A percentile compares a stretch with the other conserved stretches of the same genome.
These are phyloP conservation scores for Mytilinidion resinicola DNA, from an alignment of 495 filamentous ascomycete genomes.

Conservation along the genomic window DNA sequence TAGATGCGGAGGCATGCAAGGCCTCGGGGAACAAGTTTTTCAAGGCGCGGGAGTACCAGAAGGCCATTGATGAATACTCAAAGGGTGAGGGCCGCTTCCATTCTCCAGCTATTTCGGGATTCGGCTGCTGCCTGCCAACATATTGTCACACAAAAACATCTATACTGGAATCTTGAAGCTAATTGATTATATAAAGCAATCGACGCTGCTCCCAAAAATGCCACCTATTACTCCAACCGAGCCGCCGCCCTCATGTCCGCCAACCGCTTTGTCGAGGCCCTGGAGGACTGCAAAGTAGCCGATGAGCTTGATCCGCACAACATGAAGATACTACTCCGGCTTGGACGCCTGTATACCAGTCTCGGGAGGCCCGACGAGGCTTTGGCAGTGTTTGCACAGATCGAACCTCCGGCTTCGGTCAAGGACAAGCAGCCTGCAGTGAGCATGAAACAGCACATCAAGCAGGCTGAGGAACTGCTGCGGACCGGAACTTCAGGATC, in stretches of 20 bases:
- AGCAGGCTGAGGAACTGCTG: constrained; percentile 71
- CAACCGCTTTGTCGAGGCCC: constrained; percentile 64
- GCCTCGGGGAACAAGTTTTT: constrained; percentile 91
- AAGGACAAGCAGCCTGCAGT: constrained; percentile 75
- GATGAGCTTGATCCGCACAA: constrained; percentile 76
- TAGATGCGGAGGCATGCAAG: constrained; percentile 86
- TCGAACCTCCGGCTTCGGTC: constrained; percentile 68
- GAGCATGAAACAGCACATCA: constrained; percentile 77
- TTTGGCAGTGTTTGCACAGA: constrained; percentile 64
- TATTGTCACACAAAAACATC: neutral
- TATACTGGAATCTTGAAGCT: constrained; percentile 1
- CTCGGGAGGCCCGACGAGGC: constrained; percentile 82
- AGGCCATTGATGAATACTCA: constrained; percentile 85
- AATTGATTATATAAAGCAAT: constrained; percentile 54
- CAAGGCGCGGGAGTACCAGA: constrained; percentile 79
- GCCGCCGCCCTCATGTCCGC: constrained; percentile 89
- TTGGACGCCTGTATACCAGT: constrained; percentile 81
- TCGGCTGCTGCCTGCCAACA: constrained; percentile 4
- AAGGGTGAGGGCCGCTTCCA: constrained; percentile 58
- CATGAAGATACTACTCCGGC: constrained; percentile 76
- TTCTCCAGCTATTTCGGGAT: constrained; percentile 7
- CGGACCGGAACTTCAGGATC: constrained; percentile 67
- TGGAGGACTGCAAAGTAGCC: constrained; percentile 77
- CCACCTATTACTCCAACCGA: constrained; percentile 91
- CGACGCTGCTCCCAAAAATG: constrained; percentile 66